These are phyloP conservation scores for Pythium aquatile DNA, from an alignment of 352 stramenopile genomes.

Conservation along the genomic window DNA sequence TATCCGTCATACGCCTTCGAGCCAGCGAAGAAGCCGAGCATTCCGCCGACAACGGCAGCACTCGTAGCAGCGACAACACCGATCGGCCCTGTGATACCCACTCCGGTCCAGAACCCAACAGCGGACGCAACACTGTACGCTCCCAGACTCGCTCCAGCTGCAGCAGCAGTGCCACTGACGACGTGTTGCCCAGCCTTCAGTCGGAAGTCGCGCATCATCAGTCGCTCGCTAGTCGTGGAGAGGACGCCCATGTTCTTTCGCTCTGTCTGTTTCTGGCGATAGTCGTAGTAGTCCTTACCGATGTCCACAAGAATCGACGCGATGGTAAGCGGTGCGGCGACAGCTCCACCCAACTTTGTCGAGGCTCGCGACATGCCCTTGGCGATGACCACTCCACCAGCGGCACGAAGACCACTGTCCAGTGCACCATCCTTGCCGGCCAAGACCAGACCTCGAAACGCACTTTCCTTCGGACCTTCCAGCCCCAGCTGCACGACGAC, in stretches of 20 bases:
- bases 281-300: conserved; percentile 85
- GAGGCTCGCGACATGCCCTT: conserved; percentile 65
- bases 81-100: conserved; percentile 73
- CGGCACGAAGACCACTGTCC: conserved; percentile 80
- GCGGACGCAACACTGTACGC: conserved; percentile 71
- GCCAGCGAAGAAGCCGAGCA: conserved; percentile 83
- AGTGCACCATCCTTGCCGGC: conserved; percentile 72
- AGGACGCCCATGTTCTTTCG: conserved; percentile 62
- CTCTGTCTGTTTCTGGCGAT: conserved; percentile 73
- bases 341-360: conserved; percentile 49
- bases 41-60: conserved; percentile 76
- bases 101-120: conserved; percentile 77
- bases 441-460: conserved; percentile 51
- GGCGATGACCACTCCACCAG: conserved; percentile 67
- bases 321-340: conserved; percentile 74
- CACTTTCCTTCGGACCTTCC: conserved; percentile 29
- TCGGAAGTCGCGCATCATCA: conserved; percentile 83
- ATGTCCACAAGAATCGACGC: conserved; percentile 87
- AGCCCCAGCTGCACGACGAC: conserved; percentile 61
- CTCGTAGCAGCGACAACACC: conserved; percentile 75
- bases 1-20: conserved; percentile 76
- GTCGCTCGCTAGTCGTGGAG: conserved; percentile 67
- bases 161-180: conserved; percentile 67
- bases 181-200: conserved; percentile 83
- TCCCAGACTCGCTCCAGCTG: conserved; percentile 69